phyloP scores from a whole-genome alignment of 1,284 basidiomycete species.

The Cronartium quercuum region DNA sequence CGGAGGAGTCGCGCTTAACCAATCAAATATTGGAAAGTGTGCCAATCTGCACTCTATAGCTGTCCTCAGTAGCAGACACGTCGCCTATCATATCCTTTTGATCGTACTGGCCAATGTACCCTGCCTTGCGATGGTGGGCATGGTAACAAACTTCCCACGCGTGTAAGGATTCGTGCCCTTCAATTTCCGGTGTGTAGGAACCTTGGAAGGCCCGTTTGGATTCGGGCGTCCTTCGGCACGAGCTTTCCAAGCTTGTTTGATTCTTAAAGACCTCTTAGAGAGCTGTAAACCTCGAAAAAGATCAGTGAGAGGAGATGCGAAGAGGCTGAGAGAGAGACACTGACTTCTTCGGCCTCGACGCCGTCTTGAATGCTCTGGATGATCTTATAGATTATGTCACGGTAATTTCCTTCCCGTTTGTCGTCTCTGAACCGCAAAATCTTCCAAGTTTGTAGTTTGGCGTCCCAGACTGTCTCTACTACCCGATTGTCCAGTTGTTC shows the following conservation, averaged over 20 bases:
- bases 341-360: conserved; percentile 57
- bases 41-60: too few relatives aligned
- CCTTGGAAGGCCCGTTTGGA: background rate
- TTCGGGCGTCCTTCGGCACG: conserved; percentile 7
- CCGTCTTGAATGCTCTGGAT: conserved; percentile 81
- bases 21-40: too few relatives aligned
- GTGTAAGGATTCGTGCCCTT: background rate
- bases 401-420: conserved; percentile 82
- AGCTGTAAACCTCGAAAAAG: background rate
- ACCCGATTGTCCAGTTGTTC: conserved; percentile 89
- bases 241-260: conserved; percentile 32
- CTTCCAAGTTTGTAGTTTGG: conserved; percentile 62
- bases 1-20: too few relatives aligned
- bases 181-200: background rate
- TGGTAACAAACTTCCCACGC: background rate
- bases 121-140: background rate
- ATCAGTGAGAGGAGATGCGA: background rate
- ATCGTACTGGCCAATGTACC: background rate
- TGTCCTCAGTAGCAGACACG: too few relatives aligned
- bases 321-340: background rate
- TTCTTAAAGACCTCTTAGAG: conserved; percentile 15
- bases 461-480: conserved; percentile 88
- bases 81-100: background rate
- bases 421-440: conserved; percentile 88
- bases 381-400: conserved; percentile 71